Base-by-base conservation (phyloP, 164 flowering plant genomes). In the Vitis riparia region DNA sequence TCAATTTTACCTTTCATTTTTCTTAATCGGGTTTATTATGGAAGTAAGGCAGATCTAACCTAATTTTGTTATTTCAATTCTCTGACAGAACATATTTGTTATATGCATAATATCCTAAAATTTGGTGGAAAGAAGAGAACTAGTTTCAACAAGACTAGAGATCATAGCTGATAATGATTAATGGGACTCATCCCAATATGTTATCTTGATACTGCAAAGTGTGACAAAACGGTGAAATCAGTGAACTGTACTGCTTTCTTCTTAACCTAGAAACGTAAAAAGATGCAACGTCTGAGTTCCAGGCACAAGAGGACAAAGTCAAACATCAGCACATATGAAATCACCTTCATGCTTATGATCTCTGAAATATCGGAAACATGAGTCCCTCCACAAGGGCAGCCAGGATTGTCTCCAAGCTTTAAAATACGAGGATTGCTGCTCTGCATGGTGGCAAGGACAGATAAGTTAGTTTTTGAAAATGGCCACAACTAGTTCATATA, bases 351-450 rank as follows among this genome's bases (percentile, higher is more conserved):
- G 73, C 87, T 79, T 66, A 59, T 51, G 65, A 93, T 88, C 50
- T 93, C 98, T 51, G 89, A 81, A 62, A 93, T 82, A 71, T 91
- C 90, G 68, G 78, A 76, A 74, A 93, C 98, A 84, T 93, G 97
- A 51, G 98, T 93, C 53, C 98, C 97, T 62, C 98, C 98, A 82
- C 98, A 93, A 66, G 97, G 98, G 67, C 94, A 88, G n/a, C 94
- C 97, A 58, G 87, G 92, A 76, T 73, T 71, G 57, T 83, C 70
- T 13, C 97, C 97, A 5, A 93, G 59, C 66, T 76, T 83, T 59
- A 93, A 82, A 59, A 93, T 85, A 27, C 97, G 88, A 71, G 97
- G 97, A 67, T 71, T 79, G 79, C 97, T 91, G 19, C 65, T 75
- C 98, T 93, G 91, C 71, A 82, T 68, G 71, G 62, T 76, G 63